Evolutionary conservation across 2,329 filamentous ascomycete species (phyloP).

Genomic region (Aspergillus ochraceus): DNA sequence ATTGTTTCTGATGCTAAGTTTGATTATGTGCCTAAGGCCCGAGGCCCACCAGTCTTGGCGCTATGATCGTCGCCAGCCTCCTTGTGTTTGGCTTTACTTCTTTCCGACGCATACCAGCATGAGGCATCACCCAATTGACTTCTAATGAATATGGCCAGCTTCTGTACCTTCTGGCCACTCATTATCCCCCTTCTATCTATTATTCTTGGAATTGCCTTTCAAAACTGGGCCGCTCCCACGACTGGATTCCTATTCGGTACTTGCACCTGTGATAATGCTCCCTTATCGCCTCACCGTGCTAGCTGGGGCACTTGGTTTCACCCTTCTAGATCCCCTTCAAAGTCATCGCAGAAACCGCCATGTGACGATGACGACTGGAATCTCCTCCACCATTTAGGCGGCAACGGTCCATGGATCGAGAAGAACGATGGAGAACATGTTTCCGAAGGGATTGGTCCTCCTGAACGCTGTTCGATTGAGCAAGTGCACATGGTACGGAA

Average conservation of each 20-base stretch:
- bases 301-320: constrained; percentile 25
- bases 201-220: constrained; percentile 12
- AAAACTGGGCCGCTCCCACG: neutral
- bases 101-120: neutral
- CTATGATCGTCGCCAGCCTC: no score
- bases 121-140: neutral
- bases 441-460: constrained; percentile 42
- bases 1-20: no score
- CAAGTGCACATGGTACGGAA: constrained; percentile 58
- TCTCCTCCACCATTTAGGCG: constrained; percentile 54
- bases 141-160: constrained; percentile 6
- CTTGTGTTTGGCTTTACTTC: no score
- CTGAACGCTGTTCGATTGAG: constrained; percentile 52
- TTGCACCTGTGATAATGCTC: neutral
- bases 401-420: constrained; percentile 57
- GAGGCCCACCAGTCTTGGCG: no score
- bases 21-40: no score
- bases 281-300: constrained; percentile 10
- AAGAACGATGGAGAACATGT: constrained; percentile 41
- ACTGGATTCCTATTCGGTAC: neutral
- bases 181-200: constrained; percentile 9
- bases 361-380: constrained; percentile 42
- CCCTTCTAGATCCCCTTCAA: constrained; percentile 2
- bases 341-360: neutral
- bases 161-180: constrained; percentile 1